Base-by-base conservation (phyloP, 2,329 filamentous ascomycete species). In the Didymella exigua region DNA sequence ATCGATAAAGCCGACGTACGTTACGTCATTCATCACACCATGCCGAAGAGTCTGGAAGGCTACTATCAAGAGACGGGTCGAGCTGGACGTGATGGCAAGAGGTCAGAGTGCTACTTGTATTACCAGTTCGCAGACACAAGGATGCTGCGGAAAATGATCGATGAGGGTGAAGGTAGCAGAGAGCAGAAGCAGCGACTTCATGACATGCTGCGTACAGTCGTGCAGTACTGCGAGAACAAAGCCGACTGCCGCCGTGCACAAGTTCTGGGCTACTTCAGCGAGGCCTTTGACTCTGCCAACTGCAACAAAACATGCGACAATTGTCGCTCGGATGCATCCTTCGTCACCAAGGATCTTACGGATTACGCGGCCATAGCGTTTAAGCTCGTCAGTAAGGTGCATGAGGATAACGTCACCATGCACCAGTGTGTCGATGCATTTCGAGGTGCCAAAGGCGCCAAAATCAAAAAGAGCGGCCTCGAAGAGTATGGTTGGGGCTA, bases 1-100 rank as follows among this genome's bases (percentile, higher is more conserved):
- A 99, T 99, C 62, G 95, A 99, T 79, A 99, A 99, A 74, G 86
- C 93, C 0, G 89, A 99, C 72, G 95, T 99, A 42, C 89, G 95
- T 24, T 99, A 96, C 72, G 95, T 99, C 29, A 91, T 99, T 34
- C 96, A 99, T 70, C 89, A 96, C 67, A 90, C 87, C 37, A 82
- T 99, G 5, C 95, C 95, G 1, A 98, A 99, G 76, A 97, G 91
- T 66, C 79, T 99, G 49, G 95, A 99, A 76, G 95, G 95, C 0
- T 99, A 99, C 74, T 99, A 99, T 70, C 95, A 99, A 72, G 95
- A 99, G 75, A 99, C 95, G 38, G 95, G 95, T 1, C 89, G 95
- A 66, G 95, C 96, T 54, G 95, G 95, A 6, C 86, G 95, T 72
- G 95, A 99, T 73, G 93, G 93, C 8, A 86, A 91, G 63, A 84